Percentiles rank a stretch among this genome's conserved stretches.
Evolutionary conservation across 2,329 filamentous ascomycete genomes (phyloP).

Genomic region (Pestalotiopsis sp.): DNA sequence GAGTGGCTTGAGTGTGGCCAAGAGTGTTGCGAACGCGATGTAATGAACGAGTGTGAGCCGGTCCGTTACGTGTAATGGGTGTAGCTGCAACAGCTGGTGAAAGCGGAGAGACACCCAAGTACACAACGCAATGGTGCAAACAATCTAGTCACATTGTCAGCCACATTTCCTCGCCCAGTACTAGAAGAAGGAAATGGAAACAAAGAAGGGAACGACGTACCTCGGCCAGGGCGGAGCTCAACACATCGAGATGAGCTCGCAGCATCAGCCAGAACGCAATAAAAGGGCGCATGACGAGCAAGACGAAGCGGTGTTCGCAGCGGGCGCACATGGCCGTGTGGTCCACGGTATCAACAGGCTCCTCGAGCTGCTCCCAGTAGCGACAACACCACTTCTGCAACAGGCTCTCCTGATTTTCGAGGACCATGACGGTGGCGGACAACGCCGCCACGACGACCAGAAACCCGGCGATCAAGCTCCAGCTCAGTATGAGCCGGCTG

Average conservation of each 20-base stretch:
- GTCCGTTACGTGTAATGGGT: neutral
- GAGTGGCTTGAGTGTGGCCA: conserved; percentile 1
- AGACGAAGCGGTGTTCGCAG: conserved; percentile 26
- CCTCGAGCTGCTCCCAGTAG: conserved; percentile 25
- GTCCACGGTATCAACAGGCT: conserved; percentile 18
- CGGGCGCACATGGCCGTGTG: conserved; percentile 23
- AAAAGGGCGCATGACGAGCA: conserved; percentile 26
- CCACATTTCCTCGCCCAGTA: neutral
- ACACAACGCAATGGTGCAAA: neutral
- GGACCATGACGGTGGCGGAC: conserved; percentile 1
- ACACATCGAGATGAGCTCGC: conserved; percentile 24
- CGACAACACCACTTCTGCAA: conserved; percentile 24
- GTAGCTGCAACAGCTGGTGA: neutral
- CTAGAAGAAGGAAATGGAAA: neutral
- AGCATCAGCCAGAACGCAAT: conserved; percentile 27
- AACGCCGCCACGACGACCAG: conserved; percentile 18
- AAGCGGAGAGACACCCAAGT: conserved; percentile 1
- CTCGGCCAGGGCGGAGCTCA: conserved; percentile 25
- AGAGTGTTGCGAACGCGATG: conserved; percentile 5
- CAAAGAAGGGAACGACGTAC: neutral
- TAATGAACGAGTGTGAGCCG: neutral
- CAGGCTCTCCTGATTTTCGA: conserved; percentile 19
- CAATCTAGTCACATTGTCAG: neutral
- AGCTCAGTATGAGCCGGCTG: conserved; percentile 13
- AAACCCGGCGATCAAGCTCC: conserved; percentile 16